These are phyloP conservation scores for Fusarium coffeatum DNA, from an alignment of 2,329 filamentous ascomycete species.

Conservation along the genomic window DNA sequence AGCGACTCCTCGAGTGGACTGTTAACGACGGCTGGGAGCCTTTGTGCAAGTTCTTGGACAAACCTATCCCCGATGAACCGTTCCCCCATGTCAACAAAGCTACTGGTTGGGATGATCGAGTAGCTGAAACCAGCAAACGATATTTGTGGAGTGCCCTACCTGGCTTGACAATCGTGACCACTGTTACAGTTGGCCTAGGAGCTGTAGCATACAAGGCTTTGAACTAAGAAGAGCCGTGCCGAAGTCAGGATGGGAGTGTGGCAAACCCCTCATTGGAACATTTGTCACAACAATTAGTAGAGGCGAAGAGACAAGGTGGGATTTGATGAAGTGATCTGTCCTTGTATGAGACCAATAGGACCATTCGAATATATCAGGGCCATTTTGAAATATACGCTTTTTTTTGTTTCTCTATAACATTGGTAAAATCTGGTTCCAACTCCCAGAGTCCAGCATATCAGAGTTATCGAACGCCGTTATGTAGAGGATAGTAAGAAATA, in stretches of 20 bases:
- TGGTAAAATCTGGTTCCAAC: background rate
- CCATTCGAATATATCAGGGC: too few species aligned
- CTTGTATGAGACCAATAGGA: too few species aligned
- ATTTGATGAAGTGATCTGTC: too few species aligned
- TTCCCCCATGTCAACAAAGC: constrained; percentile 16
- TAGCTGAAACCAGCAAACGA: background rate
- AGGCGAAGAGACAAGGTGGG: too few species aligned
- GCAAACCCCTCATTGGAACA: too few species aligned
- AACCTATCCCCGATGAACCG: constrained; percentile 9
- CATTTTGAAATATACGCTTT: accelerated
- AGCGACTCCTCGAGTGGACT: constrained; percentile 19
- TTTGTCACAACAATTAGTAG: too few species aligned
- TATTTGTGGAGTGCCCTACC: background rate
- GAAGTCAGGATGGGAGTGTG: accelerated
- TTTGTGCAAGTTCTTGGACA: constrained; percentile 25
- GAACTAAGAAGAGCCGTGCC: accelerated
- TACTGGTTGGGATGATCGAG: background rate
- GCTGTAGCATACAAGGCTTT: background rate
- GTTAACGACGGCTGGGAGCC: constrained; percentile 26
- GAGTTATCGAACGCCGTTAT: background rate
- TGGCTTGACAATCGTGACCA: background rate
- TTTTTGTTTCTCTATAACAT: background rate
- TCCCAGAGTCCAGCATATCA: background rate
- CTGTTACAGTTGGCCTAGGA: background rate
- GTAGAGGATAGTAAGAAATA: background rate